Conservation (phyloP, 2,329 filamentous ascomycete species). For the Aureobasidium mangrovei region DNA sequence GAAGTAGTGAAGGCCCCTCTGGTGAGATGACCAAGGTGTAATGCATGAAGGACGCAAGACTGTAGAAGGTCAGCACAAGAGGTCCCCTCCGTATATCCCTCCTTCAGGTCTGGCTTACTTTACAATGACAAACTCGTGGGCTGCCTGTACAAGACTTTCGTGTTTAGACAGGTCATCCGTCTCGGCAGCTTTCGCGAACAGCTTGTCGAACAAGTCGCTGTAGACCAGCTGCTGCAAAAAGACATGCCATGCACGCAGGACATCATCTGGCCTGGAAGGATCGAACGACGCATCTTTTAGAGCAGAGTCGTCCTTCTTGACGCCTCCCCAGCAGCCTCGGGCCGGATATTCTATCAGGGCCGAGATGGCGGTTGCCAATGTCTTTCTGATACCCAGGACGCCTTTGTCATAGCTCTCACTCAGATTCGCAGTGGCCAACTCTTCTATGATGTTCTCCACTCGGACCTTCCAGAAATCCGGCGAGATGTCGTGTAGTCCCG, state of each 20-base stretch:
- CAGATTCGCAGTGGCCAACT: constrained; percentile 58
- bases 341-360: constrained; percentile 61
- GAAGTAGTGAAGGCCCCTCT: constrained; percentile 65
- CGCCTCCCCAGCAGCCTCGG: constrained; percentile 57
- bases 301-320: constrained; percentile 33
- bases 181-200: constrained; percentile 53
- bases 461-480: constrained; percentile 57
- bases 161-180: constrained; percentile 57
- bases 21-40: constrained; percentile 64
- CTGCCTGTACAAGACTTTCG: constrained; percentile 52
- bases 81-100: not conserved
- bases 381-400: constrained; percentile 63
- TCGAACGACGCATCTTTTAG: constrained; percentile 44
- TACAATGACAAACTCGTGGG: constrained; percentile 60
- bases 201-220: constrained; percentile 54
- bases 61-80: constrained; percentile 26
- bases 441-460: constrained; percentile 50
- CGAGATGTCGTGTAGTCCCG: constrained; percentile 55
- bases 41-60: constrained; percentile 65
- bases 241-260: constrained; percentile 58
- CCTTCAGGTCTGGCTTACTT: constrained; percentile 44
- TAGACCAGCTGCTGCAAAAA: constrained; percentile 59
- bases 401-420: constrained; percentile 80
- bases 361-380: constrained; percentile 62
- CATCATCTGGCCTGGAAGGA: constrained; percentile 47